Percentiles rank a stretch among this genome's conserved stretches.
Evolutionary conservation across 1,139 yeast species (phyloP).

Genomic region (Pichia sp.): DNA sequence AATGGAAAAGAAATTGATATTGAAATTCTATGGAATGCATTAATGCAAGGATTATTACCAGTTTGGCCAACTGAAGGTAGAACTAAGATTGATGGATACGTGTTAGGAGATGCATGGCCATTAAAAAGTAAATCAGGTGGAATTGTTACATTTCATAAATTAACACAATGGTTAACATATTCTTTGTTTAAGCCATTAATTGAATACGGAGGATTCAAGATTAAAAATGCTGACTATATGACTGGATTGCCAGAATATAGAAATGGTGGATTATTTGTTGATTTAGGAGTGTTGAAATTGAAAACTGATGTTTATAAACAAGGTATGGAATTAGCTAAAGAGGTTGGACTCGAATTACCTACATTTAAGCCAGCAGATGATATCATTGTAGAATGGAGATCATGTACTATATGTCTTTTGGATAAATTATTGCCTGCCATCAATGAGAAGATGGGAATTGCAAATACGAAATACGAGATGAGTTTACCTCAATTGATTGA

Average conservation of each 20-base stretch:
- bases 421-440: constrained; percentile 45
- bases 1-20: constrained; percentile 32
- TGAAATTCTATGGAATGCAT: constrained; percentile 42
- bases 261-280: constrained; percentile 56
- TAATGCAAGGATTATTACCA: constrained; percentile 46
- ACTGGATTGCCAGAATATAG: constrained; percentile 62
- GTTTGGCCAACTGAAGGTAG: constrained; percentile 57
- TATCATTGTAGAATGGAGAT: constrained; percentile 60
- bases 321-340: constrained; percentile 33
- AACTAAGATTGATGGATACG: constrained; percentile 39
- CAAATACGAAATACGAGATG: constrained; percentile 30
- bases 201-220: constrained; percentile 36
- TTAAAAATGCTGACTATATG: constrained; percentile 38
- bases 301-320: constrained; percentile 34
- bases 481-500: constrained; percentile 51
- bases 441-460: constrained; percentile 36
- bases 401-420: constrained; percentile 48
- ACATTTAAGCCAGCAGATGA: constrained; percentile 48
- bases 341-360: constrained; percentile 36
- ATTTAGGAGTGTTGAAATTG: constrained; percentile 42
- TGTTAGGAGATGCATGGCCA: constrained; percentile 57
- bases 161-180: constrained; percentile 59
- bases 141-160: constrained; percentile 53
- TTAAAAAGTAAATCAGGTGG: constrained; percentile 32
- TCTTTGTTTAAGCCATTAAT: constrained; percentile 48